Percentiles rank a stretch among this genome's conserved stretches.
Evolutionary conservation across 176 grass and related monocot genomes (phyloP).

Genomic region (Rhynchospora breviuscula): DNA sequence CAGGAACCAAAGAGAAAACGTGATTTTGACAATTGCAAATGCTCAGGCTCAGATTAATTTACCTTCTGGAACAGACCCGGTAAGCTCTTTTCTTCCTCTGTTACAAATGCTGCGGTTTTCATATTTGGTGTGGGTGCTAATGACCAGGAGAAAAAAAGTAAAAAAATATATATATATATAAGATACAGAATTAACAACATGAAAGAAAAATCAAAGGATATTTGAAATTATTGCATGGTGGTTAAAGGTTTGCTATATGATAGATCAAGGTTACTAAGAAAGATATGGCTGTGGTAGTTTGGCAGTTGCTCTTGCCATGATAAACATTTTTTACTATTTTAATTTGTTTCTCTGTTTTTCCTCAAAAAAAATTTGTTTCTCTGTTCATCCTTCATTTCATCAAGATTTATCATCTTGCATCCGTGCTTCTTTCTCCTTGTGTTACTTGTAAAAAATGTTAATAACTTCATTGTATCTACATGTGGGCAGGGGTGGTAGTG

Average conservation of each 20-base stretch:
- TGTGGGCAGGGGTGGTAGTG: neutral
- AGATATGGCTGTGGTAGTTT: neutral
- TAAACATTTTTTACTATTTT: neutral
- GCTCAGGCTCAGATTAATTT: slow-evolving; percentile 59
- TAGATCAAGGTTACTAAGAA: neutral
- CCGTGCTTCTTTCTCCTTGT: neutral
- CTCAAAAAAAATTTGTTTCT: too few relatives aligned
- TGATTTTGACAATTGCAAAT: slow-evolving; percentile 78
- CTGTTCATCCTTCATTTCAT: neutral
- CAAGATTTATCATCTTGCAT: neutral
- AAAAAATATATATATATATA: too few relatives aligned
- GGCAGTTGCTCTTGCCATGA: neutral
- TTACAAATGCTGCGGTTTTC: neutral
- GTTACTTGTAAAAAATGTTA: neutral
- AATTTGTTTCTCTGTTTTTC: neutral
- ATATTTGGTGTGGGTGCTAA: neutral
- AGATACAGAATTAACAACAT: neutral
- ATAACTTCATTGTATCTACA: neutral
- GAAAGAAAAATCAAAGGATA: neutral
- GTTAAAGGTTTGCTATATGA: neutral
- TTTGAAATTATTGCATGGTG: neutral
- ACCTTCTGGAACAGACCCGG: slow-evolving; percentile 45
- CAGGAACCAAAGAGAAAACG: slow-evolving; percentile 92
- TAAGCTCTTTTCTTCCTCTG: slow-evolving; percentile 31
- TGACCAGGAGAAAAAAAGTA: neutral